Evolutionary conservation across 768 basidiomycete genomes (phyloP), one percentile per base, ranked within the genome.

Genomic region (Nevesoporus exiguus): DNA sequence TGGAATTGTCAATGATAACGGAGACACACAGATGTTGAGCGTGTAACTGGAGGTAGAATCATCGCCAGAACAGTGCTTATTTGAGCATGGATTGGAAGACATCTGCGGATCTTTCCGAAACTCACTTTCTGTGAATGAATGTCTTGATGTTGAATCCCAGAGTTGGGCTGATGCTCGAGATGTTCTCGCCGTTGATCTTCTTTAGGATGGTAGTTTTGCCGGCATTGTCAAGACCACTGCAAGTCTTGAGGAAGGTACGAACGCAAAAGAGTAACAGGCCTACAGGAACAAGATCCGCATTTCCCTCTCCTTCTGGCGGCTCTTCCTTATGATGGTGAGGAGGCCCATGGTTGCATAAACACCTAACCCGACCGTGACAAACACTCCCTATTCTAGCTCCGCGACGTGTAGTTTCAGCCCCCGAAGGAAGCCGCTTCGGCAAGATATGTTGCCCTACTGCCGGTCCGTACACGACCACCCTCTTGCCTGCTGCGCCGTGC

Each of bases 81-180:
- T 61, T 58, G 54, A 58, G 60, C 49, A 58, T 48, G 43, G 46
- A 58, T 53, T 24, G 36, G 37, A 31, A 42, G 47, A 39, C 46
- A 70, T 42, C 47, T 22, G 59, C 50, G 61, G 50, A 60, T 62
- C 59, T 15, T 33, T 59, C 59, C 53, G 44, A 49, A 36, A 67
- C 81, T 72, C 71, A 98, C 93, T 88, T 89, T 72, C 87, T 81
- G 71, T 97, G 90, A 25, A 84, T 77, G 64, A 98, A 93, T 7
- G 96, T 97, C 78, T 95, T 96, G 79, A 98, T 99, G 71, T 98
- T 97, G 80, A 99, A 99, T 11, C 97, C 97, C 14, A 99, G 76
- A 10, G 97, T 98, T 2, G 97, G 97, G 64, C 88, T 92, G 51
- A 98, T 85, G 48, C 78, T 81, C 64, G 78, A 79, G 61, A 96